Evolutionary conservation across 2,329 filamentous ascomycete species (phyloP).

Genomic region (Pseudogymnoascus sp.): DNA sequence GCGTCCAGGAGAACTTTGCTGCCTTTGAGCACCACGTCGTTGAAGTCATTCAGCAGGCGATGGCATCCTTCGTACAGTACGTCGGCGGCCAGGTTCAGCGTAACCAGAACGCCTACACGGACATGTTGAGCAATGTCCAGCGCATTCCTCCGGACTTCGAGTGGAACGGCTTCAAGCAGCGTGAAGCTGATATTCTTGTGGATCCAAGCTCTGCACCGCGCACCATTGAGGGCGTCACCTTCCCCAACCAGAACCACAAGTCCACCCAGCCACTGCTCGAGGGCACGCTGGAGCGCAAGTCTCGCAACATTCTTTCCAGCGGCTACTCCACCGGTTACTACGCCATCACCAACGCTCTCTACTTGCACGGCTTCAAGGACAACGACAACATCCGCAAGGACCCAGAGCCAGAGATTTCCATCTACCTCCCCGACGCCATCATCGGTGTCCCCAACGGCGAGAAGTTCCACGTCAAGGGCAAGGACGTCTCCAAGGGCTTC

Average conservation of each 20-base stretch:
- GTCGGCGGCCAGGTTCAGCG: slow-evolving; percentile 75
- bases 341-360: slow-evolving; percentile 80
- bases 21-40: slow-evolving; percentile 83
- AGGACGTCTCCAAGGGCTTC: slow-evolving; percentile 76
- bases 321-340: slow-evolving; percentile 80
- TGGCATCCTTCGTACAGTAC: slow-evolving; percentile 77
- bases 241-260: slow-evolving; percentile 81
- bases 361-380: slow-evolving; percentile 93
- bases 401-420: slow-evolving; percentile 74
- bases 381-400: slow-evolving; percentile 67
- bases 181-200: slow-evolving; percentile 66
- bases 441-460: slow-evolving; percentile 65
- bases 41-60: slow-evolving; percentile 70
- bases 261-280: slow-evolving; percentile 79
- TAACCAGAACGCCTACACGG: slow-evolving; percentile 70
- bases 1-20: slow-evolving; percentile 84
- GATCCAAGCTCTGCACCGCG: slow-evolving; percentile 70
- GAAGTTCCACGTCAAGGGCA: slow-evolving; percentile 94
- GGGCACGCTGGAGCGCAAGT: slow-evolving; percentile 84
- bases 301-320: slow-evolving; percentile 70
- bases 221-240: slow-evolving; percentile 64
- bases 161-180: slow-evolving; percentile 76
- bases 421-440: slow-evolving; percentile 86
- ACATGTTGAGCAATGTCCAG: slow-evolving; percentile 73
- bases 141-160: slow-evolving; percentile 79